These are phyloP conservation scores for Nematodospora valgi DNA, from an alignment of 805 yeast species.

Conservation along the genomic window DNA sequence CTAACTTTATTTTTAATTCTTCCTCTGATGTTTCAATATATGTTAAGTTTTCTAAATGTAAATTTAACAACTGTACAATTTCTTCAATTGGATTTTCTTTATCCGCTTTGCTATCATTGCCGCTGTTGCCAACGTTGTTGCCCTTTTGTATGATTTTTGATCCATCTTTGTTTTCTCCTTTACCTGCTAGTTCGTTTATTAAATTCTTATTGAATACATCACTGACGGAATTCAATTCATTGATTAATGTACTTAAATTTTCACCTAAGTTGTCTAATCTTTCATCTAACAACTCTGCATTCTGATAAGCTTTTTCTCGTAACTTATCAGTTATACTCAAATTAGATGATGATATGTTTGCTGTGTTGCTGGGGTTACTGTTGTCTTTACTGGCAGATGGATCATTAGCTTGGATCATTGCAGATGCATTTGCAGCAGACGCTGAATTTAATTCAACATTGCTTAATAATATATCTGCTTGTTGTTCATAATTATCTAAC, in stretches of 20 bases:
- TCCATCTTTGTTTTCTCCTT: constrained; percentile 1
- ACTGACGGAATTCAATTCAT: constrained; percentile 80
- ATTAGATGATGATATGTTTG: constrained; percentile 7
- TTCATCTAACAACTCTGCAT: constrained; percentile 82
- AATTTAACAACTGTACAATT: constrained; percentile 76
- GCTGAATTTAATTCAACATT: constrained; percentile 29
- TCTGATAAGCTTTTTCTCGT: constrained; percentile 82
- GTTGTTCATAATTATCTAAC: constrained; percentile 77
- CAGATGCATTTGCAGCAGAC: constrained; percentile 22
- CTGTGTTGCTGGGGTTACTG: constrained; percentile 6
- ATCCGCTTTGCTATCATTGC: constrained; percentile 11
- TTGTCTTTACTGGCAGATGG: neutral
- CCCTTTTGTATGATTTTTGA: constrained; percentile 12
- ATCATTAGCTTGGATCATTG: constrained; percentile 6
- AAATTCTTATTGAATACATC: constrained; percentile 67
- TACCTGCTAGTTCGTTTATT: constrained; percentile 31
- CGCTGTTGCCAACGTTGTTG: constrained; percentile 12
- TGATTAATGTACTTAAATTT: constrained; percentile 70
- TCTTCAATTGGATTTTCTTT: constrained; percentile 54
- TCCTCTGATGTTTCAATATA: constrained; percentile 78
- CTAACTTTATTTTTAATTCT: constrained; percentile 63
- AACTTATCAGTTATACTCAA: constrained; percentile 71
- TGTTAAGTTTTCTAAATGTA: constrained; percentile 85
- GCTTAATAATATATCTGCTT: constrained; percentile 51
- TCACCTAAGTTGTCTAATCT: constrained; percentile 74